phyloP scores from a whole-genome alignment of 306 rosid species.

The Quercus rubra region DNA sequence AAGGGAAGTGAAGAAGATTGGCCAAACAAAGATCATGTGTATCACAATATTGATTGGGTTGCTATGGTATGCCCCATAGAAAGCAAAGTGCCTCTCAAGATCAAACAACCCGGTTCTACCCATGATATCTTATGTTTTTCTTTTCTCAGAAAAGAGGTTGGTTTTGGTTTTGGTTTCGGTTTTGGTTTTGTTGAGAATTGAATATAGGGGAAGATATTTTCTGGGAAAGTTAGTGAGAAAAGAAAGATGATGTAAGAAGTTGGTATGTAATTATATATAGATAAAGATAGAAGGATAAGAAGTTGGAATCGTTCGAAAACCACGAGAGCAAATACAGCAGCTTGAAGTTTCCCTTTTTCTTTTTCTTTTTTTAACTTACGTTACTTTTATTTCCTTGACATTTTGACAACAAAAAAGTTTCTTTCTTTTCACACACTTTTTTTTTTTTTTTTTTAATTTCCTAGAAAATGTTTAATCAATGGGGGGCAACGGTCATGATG shows the following conservation, averaged over 20 bases:
- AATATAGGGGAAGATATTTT: background rate
- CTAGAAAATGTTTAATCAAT: too few species aligned
- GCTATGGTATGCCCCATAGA: conserved; percentile 87
- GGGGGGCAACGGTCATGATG: too few species aligned
- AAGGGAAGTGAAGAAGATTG: conserved; percentile 56
- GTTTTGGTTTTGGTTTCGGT: background rate
- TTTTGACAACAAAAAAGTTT: too few species aligned
- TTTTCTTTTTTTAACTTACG: too few species aligned
- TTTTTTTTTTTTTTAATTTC: too few species aligned
- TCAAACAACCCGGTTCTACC: conserved; percentile 46
- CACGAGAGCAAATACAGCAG: background rate
- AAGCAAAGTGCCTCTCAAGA: conserved; percentile 82
- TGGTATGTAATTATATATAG: too few species aligned
- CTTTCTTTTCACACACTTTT: too few species aligned
- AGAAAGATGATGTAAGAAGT: background rate
- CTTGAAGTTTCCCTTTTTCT: background rate
- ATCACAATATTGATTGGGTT: conserved; percentile 60
- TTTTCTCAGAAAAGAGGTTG: conserved; percentile 1
- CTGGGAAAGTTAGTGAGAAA: background rate
- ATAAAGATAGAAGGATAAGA: background rate
- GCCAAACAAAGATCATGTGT: conserved; percentile 78
- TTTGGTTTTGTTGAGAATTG: too few species aligned
- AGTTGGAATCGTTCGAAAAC: background rate
- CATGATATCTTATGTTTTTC: conserved; percentile 17
- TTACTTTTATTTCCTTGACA: too few species aligned